Evolutionary conservation across 2,329 filamentous ascomycete genomes (phyloP).

Genomic region (Mollisia scopiformis): DNA sequence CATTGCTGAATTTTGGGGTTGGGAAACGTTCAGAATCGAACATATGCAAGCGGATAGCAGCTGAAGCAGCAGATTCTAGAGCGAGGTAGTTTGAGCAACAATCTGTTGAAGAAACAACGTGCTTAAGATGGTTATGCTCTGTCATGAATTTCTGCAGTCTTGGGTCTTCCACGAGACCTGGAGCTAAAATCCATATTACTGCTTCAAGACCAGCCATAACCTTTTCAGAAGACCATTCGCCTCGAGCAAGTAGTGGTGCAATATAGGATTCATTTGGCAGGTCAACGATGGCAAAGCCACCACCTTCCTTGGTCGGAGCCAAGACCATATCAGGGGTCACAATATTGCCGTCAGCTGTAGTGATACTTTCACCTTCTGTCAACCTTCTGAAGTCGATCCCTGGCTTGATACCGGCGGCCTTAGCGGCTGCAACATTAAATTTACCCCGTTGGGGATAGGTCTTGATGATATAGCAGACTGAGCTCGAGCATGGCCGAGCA

Average conservation of each 20-base stretch:
- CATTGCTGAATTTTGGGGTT: conserved; percentile 66
- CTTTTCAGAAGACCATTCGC: conserved; percentile 69
- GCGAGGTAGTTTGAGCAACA: conserved; percentile 75
- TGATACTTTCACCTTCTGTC: conserved; percentile 64
- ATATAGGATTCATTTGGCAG: conserved; percentile 74
- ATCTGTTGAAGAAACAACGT: conserved; percentile 78
- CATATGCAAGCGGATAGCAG: conserved; percentile 69
- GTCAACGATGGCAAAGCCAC: conserved; percentile 79
- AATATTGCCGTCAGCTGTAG: conserved; percentile 63
- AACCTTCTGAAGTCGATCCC: conserved; percentile 63
- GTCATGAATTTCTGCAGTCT: conserved; percentile 72
- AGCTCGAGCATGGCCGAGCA: conserved; percentile 65
- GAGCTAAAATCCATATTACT: conserved; percentile 83
- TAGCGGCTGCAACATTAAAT: conserved; percentile 71
- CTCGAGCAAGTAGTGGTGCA: conserved; percentile 66
- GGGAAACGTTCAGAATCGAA: conserved; percentile 77
- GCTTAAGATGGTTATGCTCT: conserved; percentile 62
- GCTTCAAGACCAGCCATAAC: conserved; percentile 69
- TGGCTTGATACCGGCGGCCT: conserved; percentile 62
- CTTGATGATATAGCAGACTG: conserved; percentile 86
- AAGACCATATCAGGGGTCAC: conserved; percentile 90
- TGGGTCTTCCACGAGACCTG: conserved; percentile 63
- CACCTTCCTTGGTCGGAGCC: conserved; percentile 65
- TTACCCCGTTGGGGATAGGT: conserved; percentile 77
- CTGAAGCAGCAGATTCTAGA: conserved; percentile 66